Base-by-base conservation (phyloP, 1,284 basidiomycete genomes). In the Marasmius sp. region DNA sequence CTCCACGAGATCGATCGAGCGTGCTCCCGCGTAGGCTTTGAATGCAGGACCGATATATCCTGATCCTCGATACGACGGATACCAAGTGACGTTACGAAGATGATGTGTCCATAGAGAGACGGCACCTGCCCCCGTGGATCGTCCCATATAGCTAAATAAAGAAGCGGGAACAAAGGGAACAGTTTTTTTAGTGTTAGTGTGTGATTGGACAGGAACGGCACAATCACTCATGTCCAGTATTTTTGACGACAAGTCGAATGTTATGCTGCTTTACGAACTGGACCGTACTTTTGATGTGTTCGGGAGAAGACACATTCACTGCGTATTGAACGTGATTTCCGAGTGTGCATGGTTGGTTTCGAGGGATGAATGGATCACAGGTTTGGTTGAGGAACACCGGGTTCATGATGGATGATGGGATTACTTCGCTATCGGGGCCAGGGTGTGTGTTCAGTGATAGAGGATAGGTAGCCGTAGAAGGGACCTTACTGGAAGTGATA, bases 301-400 rank as follows among this genome's bases (percentile, higher is more conserved):
- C 51, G 3, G 65, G 60, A 3, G 55, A 57, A 18, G 68, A 68
- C 6, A 69, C 67, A 41, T 70, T 67, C 8, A 70, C 67, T 1
- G 67, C 61, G 58, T 68, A 72, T 37, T 69, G 61, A 10, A 67
- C 65, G 47, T 70, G 70, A n/a, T 61, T 61, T 2, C 70, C 70
- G 11, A 64, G 54, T 2, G 55, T 33, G 57, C 69, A 72, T 4
- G 51, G 64, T 2, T 38, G 54, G 6, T 65, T 58, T 12, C 65
- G 58, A 6, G 39, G 36, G 1, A 58, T 64, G 45, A 68, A 70
- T 1, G 69, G 69, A 54, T 70, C 65, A 53, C 69, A 72, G 22
- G 67, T 70, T 50, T 67, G 63, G 45, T 70, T 72, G 1, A 64
- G 48, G 53, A 66, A 68, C 8, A 67, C 55, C 1, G 61, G 57